phyloP scores from a whole-genome alignment of 805 yeast genomes.

The Ogataea pilisensis region DNA sequence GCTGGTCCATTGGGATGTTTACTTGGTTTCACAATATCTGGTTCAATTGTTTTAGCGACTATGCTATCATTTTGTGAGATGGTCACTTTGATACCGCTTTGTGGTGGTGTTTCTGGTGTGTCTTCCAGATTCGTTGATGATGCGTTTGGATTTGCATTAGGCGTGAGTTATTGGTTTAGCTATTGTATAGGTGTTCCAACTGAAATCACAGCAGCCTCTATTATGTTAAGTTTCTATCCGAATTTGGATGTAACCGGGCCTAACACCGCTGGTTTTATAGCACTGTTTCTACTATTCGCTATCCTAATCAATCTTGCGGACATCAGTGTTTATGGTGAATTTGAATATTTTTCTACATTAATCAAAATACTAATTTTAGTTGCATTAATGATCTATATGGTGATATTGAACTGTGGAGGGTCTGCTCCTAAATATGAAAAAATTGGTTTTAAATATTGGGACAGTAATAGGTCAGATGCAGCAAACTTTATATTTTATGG shows the following conservation, averaged over 20 bases:
- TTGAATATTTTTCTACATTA: slow-evolving; percentile 60
- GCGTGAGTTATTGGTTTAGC: slow-evolving; percentile 71
- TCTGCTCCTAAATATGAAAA: slow-evolving; percentile 38
- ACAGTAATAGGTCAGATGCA: slow-evolving; percentile 43
- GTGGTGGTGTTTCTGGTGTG: slow-evolving; percentile 73
- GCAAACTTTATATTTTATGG: slow-evolving; percentile 55
- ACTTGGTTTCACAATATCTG: slow-evolving; percentile 61
- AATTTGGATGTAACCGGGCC: slow-evolving; percentile 46
- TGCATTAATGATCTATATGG: slow-evolving; percentile 56
- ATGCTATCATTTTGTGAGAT: slow-evolving; percentile 77
- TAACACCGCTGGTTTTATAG: slow-evolving; percentile 63
- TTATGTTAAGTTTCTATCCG: slow-evolving; percentile 67
- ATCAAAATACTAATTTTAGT: slow-evolving; percentile 52
- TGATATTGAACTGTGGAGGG: slow-evolving; percentile 59
- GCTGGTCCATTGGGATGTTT: slow-evolving; percentile 78
- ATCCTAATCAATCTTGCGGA: slow-evolving; percentile 56
- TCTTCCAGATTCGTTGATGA: slow-evolving; percentile 74
- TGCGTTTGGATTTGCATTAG: slow-evolving; percentile 71
- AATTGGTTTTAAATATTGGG: slow-evolving; percentile 75
- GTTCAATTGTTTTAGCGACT: slow-evolving; percentile 61
- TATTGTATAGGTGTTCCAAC: slow-evolving; percentile 72
- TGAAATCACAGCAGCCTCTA: slow-evolving; percentile 75
- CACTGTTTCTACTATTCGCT: slow-evolving; percentile 48
- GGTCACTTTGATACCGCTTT: slow-evolving; percentile 75
- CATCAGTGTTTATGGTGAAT: slow-evolving; percentile 70